Evolutionary conservation across 768 basidiomycete species (phyloP).

Genomic region (Collybiopsis luxurians): DNA sequence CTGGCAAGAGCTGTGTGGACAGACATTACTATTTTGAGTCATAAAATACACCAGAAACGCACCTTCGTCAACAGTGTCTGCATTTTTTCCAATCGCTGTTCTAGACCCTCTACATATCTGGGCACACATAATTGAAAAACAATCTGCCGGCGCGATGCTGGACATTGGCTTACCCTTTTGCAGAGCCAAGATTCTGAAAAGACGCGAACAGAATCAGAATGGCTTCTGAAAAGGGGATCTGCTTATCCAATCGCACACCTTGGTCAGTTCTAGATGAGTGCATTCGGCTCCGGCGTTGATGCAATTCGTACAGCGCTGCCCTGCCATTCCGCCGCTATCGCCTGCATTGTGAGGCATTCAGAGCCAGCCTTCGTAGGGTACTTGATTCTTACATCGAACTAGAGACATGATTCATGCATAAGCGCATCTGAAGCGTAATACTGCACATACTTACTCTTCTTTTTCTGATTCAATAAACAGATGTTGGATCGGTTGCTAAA

Average conservation of each 20-base stretch:
- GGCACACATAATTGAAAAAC: slow-evolving; percentile 14
- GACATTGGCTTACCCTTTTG: slow-evolving; percentile 48
- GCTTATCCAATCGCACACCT: slow-evolving; percentile 44
- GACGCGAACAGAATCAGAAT: not conserved
- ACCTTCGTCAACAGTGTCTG: slow-evolving; percentile 59
- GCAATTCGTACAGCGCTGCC: slow-evolving; percentile 64
- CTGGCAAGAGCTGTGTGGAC: slow-evolving; percentile 45
- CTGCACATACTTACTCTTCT: slow-evolving; percentile 51
- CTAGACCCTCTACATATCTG: slow-evolving; percentile 63
- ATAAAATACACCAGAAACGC: slow-evolving; percentile 6
- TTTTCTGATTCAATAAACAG: slow-evolving; percentile 20
- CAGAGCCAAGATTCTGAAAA: slow-evolving; percentile 53
- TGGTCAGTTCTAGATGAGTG: slow-evolving; percentile 66
- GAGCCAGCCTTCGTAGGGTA: not conserved
- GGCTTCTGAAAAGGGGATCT: not conserved
- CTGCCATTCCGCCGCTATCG: slow-evolving; percentile 66
- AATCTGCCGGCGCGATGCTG: not conserved
- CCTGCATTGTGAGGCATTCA: slow-evolving; percentile 34
- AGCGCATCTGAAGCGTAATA: not conserved
- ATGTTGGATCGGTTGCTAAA: not conserved
- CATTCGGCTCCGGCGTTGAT: slow-evolving; percentile 56
- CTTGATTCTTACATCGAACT: not conserved
- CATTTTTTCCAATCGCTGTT: slow-evolving; percentile 62
- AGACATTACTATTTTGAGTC: not conserved
- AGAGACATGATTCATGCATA: too few species aligned